These are phyloP conservation scores for Fraxinus cuspidata DNA, from an alignment of 257 asterid species.

Conservation along the genomic window DNA sequence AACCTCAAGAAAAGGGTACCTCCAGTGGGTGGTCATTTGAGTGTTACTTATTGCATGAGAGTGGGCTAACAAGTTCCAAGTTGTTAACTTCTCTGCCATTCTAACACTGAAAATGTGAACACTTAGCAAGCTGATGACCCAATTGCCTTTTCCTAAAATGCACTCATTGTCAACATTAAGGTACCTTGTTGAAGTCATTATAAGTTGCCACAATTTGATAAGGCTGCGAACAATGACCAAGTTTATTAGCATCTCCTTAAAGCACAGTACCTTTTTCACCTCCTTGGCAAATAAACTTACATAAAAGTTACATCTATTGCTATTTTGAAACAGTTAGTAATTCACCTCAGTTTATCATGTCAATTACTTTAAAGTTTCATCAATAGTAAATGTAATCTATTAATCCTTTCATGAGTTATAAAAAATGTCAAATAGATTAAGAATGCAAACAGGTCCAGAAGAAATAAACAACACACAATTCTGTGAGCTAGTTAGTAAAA, in stretches of 20 bases:
- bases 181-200: neutral
- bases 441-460: neutral
- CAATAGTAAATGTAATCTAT: neutral
- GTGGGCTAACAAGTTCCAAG: neutral
- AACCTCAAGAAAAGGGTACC: neutral
- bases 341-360: neutral
- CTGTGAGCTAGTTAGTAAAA: neutral
- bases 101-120: neutral
- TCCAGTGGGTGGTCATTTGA: neutral
- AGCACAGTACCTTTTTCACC: neutral
- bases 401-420: neutral
- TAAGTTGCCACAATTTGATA: neutral
- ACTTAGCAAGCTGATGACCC: neutral
- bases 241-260: neutral
- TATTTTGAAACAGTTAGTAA: neutral
- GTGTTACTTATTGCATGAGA: neutral
- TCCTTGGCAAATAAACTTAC: neutral
- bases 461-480: neutral
- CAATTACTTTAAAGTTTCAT: neutral
- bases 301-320: neutral
- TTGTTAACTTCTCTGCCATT: neutral
- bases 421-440: conserved; percentile 8
- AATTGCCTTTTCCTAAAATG: neutral
- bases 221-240: neutral
- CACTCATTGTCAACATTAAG: neutral